These are phyloP conservation scores for Coniochaeta prunicola DNA, from an alignment of 2,329 filamentous ascomycete genomes.

Conservation along the genomic window DNA sequence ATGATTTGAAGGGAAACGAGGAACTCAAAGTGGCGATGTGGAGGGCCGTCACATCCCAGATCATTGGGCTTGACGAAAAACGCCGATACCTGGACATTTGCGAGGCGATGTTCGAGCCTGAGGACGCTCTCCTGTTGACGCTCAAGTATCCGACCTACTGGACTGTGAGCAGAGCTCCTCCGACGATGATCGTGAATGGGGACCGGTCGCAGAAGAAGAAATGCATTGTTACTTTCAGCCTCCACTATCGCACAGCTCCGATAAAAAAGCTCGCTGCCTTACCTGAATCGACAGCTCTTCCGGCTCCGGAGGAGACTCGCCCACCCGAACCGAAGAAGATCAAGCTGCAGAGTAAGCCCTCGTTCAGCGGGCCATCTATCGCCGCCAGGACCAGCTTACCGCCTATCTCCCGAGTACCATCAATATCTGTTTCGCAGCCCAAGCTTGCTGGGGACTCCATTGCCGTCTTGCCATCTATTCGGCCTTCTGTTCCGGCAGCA, in stretches of 20 bases:
- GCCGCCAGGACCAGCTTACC: constrained; percentile 9
- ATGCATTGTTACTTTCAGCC: constrained; percentile 12
- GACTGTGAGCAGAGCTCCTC: constrained; percentile 22
- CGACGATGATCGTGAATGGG: neutral
- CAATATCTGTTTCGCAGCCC: constrained; percentile 1
- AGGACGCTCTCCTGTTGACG: constrained; percentile 36
- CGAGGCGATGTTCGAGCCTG: constrained; percentile 40
- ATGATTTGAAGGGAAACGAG: constrained; percentile 36
- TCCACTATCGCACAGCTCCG: constrained; percentile 12
- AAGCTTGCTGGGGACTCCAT: neutral
- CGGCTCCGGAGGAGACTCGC: constrained; percentile 14
- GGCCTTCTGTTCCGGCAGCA: neutral
- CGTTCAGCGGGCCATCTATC: constrained; percentile 9
- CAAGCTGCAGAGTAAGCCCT: constrained; percentile 17
- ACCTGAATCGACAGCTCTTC: constrained; percentile 5
- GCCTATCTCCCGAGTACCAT: constrained; percentile 14
- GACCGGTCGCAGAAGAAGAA: constrained; percentile 10
- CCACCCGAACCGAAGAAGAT: constrained; percentile 22
- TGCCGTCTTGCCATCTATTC: neutral
- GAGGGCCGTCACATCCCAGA: constrained; percentile 39
- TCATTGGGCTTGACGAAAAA: constrained; percentile 40
- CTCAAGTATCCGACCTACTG: constrained; percentile 40
- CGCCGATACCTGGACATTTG: constrained; percentile 44
- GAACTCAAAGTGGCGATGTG: constrained; percentile 38
- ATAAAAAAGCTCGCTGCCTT: constrained; percentile 4